Evolutionary conservation across 805 yeast genomes (phyloP).

Genomic region (Hanseniaspora hatyaiensis): DNA sequence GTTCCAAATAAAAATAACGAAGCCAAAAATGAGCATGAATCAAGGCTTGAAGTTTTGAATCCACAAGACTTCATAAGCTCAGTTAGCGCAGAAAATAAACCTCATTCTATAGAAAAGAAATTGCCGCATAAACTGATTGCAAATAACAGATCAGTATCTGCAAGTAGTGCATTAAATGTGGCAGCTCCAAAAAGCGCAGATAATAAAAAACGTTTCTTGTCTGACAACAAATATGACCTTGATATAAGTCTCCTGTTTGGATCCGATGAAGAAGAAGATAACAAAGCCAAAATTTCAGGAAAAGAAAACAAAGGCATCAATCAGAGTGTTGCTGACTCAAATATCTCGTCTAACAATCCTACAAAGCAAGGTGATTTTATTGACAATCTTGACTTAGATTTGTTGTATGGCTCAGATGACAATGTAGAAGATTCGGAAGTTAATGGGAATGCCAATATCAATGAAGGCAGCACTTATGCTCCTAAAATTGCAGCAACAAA

Average conservation of each 20-base stretch:
- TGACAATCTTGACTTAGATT: neutral
- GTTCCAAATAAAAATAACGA: neutral
- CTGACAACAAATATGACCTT: slow-evolving; percentile 2
- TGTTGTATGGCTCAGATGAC: neutral
- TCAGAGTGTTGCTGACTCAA: neutral
- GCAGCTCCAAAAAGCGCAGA: too few relatives aligned
- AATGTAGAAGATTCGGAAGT: neutral
- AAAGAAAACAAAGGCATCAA: neutral
- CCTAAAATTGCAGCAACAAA: neutral
- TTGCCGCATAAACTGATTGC: neutral
- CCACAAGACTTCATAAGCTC: neutral
- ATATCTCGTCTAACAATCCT: neutral
- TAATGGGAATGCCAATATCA: neutral
- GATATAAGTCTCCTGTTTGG: neutral
- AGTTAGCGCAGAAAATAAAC: too few relatives aligned
- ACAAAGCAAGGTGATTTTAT: neutral
- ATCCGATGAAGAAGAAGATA: slow-evolving; percentile 1
- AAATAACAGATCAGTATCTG: slow-evolving; percentile 2
- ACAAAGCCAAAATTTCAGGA: neutral
- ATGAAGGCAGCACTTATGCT: slow-evolving; percentile 4
- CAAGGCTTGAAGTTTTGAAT: neutral
- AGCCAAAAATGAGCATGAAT: neutral
- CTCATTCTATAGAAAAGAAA: too few relatives aligned
- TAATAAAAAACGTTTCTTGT: neutral
- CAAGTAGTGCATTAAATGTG: neutral